Conservation (phyloP, 371 early-diverging fungal genomes). For the Gilbertella persicaria region DNA sequence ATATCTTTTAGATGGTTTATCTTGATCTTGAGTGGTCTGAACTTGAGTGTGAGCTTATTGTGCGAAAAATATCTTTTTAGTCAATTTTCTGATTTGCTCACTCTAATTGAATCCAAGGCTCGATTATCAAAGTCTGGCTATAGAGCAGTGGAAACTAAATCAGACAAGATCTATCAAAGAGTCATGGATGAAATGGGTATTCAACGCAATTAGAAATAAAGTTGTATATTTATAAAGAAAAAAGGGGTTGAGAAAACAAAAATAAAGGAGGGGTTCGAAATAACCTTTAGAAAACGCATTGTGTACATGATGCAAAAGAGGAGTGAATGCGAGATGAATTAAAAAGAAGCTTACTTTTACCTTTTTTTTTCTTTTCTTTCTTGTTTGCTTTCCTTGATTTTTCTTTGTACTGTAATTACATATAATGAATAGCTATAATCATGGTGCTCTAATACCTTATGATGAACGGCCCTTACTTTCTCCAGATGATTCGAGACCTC, state of each 20-base stretch:
- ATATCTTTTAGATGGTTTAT: constrained; percentile 49
- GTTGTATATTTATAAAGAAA: constrained; percentile 9
- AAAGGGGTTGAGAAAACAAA: constrained; percentile 3
- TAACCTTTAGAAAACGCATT: no score
- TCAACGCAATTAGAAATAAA: constrained; percentile 9
- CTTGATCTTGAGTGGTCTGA: constrained; percentile 42
- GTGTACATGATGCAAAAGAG: no score
- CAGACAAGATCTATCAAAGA: constrained; percentile 49
- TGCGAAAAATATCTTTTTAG: constrained; percentile 59
- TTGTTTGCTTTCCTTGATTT: no score
- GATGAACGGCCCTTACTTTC: no score
- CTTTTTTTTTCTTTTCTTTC: no score
- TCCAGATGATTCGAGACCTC: constrained; percentile 15
- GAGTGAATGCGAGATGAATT: no score
- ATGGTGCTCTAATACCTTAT: no score
- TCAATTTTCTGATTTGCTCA: constrained; percentile 22
- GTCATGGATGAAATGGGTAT: constrained; percentile 53
- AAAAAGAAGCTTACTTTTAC: no score
- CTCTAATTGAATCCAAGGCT: neutral
- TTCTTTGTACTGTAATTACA: no score
- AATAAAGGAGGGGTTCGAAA: neutral
- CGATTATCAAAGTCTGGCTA: neutral
- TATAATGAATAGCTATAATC: no score
- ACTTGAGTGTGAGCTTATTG: constrained; percentile 49
- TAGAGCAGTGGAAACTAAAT: neutral